Conservation (phyloP, 306 rosid species). For the Gillenia trifoliata region DNA sequence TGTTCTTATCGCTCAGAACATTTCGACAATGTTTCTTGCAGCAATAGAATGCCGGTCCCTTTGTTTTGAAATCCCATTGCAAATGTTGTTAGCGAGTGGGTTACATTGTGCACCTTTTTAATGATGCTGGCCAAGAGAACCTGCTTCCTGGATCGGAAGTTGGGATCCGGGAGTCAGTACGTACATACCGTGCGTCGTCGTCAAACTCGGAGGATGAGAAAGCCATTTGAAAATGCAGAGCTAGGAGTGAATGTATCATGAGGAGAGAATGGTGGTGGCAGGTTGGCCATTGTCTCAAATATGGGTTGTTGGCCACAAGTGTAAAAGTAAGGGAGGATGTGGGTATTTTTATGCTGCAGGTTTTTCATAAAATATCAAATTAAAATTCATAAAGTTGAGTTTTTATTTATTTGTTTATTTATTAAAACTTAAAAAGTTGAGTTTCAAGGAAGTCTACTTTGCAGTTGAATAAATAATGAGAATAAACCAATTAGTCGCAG, state of each 20-base stretch:
- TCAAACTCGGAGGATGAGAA: conserved; percentile 19
- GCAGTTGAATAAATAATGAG: not conserved
- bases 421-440: not conserved
- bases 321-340: not conserved
- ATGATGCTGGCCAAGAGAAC: conserved; percentile 35
- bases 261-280: conserved; percentile 42
- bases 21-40: conserved; percentile 69
- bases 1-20: conserved; percentile 54
- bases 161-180: conserved; percentile 31
- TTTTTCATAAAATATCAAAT: not conserved
- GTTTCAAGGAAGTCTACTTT: not conserved
- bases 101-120: conserved; percentile 42
- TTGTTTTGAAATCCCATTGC: conserved; percentile 57
- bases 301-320: not conserved
- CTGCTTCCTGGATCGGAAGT: conserved; percentile 45
- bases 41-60: conserved; percentile 48
- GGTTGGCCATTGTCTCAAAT: conserved; percentile 33
- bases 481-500: not conserved
- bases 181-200: conserved; percentile 26
- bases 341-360: conserved; percentile 2
- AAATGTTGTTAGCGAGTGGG: conserved; percentile 26
- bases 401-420: not conserved
- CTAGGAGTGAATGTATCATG: conserved; percentile 10
- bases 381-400: not conserved
- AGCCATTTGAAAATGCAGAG: conserved; percentile 6